Conservation (phyloP, 495 filamentous ascomycete species). For the Terfezia boudieri region DNA sequence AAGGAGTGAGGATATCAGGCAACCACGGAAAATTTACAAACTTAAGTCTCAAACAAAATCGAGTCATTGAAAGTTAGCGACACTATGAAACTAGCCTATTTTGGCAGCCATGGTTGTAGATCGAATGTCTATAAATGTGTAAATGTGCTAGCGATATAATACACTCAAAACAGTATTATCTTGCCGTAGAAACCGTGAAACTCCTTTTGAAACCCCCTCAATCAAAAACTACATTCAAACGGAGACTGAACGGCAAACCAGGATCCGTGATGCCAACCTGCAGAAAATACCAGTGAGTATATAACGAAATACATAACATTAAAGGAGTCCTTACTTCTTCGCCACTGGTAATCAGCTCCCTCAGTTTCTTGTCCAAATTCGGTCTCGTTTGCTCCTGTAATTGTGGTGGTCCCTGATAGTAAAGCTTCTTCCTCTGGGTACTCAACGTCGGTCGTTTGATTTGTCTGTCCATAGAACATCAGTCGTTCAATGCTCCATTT, state of each 20-base stretch:
- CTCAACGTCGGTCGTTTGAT: slow-evolving; percentile 78
- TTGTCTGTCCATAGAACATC: slow-evolving; percentile 21
- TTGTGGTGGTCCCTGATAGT: slow-evolving; percentile 62
- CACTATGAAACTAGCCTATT: too few relatives aligned
- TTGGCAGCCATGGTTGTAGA: too few relatives aligned
- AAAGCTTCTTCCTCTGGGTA: slow-evolving; percentile 61
- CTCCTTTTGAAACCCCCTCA: not conserved
- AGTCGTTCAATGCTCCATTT: not conserved
- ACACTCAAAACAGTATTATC: too few relatives aligned
- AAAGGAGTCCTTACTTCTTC: slow-evolving; percentile 26
- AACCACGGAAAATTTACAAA: too few relatives aligned
- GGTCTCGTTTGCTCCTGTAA: slow-evolving; percentile 59
- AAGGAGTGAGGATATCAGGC: too few relatives aligned
- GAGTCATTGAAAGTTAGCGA: too few relatives aligned
- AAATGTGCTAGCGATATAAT: too few relatives aligned
- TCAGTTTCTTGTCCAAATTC: slow-evolving; percentile 55
- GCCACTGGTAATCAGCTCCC: slow-evolving; percentile 38
- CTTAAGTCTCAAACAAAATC: too few relatives aligned
- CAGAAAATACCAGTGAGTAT: not conserved
- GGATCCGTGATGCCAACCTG: slow-evolving; percentile 12
- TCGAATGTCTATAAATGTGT: too few relatives aligned
- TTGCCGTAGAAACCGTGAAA: too few relatives aligned
- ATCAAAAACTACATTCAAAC: slow-evolving; percentile 11
- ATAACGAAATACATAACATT: too few relatives aligned
- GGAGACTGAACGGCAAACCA: slow-evolving; percentile 12